Percentiles rank a stretch among this genome's conserved stretches.
Evolutionary conservation across 352 stramenopile genomes (phyloP).

Genomic region (Pythium graminicola): DNA sequence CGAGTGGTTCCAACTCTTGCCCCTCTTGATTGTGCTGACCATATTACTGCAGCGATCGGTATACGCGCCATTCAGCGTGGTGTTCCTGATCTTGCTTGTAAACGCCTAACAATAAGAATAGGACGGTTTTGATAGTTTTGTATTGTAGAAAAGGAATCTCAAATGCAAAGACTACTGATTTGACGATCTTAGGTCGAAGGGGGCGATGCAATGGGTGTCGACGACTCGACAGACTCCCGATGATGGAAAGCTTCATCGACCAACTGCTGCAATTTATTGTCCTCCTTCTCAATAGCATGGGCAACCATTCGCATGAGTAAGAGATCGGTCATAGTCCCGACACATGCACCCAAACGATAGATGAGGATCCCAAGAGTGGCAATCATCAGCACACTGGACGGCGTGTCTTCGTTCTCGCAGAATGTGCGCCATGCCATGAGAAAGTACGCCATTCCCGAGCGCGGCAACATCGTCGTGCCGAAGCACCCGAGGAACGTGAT

Average conservation of each 20-base stretch:
- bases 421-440: constrained; percentile 48
- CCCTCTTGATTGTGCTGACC: constrained; percentile 17
- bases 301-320: constrained; percentile 57
- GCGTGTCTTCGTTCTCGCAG: constrained; percentile 38
- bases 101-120: constrained; percentile 14
- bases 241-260: constrained; percentile 4
- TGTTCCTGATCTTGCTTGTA: constrained; percentile 18
- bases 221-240: not conserved
- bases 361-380: constrained; percentile 38
- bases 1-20: constrained; percentile 19
- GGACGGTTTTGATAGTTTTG: not conserved
- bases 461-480: constrained; percentile 41
- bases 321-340: constrained; percentile 47
- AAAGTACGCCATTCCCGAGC: constrained; percentile 43
- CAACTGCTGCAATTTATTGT: constrained; percentile 9
- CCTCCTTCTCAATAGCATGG: constrained; percentile 6
- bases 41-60: constrained; percentile 11
- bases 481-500: constrained; percentile 38
- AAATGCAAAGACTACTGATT: not conserved
- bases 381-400: constrained; percentile 38
- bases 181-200: not conserved
- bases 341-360: constrained; percentile 34
- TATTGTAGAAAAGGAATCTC: not conserved
- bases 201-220: constrained; percentile 4
- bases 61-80: constrained; percentile 13